Evolutionary conservation across 2,329 filamentous ascomycete genomes (phyloP).

Genomic region (Fusarium sp.): DNA sequence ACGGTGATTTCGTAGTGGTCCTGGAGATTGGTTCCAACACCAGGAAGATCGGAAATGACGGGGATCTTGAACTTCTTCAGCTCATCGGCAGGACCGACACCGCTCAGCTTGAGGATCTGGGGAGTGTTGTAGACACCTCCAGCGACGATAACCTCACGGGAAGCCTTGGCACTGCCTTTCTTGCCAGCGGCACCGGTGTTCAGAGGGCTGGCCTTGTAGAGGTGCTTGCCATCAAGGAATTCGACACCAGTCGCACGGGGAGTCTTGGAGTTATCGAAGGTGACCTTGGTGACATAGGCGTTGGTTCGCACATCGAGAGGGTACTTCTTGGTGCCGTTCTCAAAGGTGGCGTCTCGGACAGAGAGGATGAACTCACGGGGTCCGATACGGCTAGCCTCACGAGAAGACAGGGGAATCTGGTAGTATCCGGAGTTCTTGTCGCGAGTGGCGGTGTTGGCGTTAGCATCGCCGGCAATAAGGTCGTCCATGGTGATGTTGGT

Average conservation of each 20-base stretch:
- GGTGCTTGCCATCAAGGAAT: slow-evolving; percentile 44
- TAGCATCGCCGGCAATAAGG: slow-evolving; percentile 33
- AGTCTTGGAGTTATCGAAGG: slow-evolving; percentile 49
- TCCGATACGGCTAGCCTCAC: slow-evolving; percentile 63
- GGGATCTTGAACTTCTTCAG: slow-evolving; percentile 59
- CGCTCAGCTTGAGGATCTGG: slow-evolving; percentile 64
- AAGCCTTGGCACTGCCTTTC: slow-evolving; percentile 40
- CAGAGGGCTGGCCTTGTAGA: slow-evolving; percentile 38
- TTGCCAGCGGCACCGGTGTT: slow-evolving; percentile 20
- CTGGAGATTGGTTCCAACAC: slow-evolving; percentile 70
- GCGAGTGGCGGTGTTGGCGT: slow-evolving; percentile 34
- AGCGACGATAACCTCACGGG: slow-evolving; percentile 62
- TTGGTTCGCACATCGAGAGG: slow-evolving; percentile 40
- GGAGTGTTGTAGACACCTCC: slow-evolving; percentile 64
- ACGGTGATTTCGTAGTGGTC: slow-evolving; percentile 62
- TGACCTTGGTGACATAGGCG: slow-evolving; percentile 52
- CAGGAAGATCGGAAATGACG: slow-evolving; percentile 61
- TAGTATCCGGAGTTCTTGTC: slow-evolving; percentile 55
- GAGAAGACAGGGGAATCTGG: slow-evolving; percentile 69
- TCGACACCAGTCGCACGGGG: slow-evolving; percentile 50
- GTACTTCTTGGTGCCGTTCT: slow-evolving; percentile 35
- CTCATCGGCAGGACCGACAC: slow-evolving; percentile 58
- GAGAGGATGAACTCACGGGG: slow-evolving; percentile 66
- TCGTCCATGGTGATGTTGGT: slow-evolving; percentile 30
- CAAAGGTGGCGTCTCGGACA: slow-evolving; percentile 31